These are phyloP conservation scores for Gillenia trifoliata DNA, from an alignment of 306 rosid genomes.

Conservation along the genomic window DNA sequence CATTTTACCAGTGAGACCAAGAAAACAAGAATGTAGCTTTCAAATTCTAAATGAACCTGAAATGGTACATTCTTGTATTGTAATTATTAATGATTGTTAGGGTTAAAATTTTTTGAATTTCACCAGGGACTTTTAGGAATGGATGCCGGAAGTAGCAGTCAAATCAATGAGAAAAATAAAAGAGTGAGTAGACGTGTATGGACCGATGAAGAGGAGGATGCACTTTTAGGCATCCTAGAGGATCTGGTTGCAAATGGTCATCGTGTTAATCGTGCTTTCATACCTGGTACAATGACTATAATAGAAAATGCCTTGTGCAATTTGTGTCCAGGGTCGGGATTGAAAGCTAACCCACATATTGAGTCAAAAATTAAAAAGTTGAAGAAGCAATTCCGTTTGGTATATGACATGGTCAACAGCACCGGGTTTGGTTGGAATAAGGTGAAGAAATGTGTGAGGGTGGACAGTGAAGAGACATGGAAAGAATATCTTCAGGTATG, in stretches of 20 bases:
- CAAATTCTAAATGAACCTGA: neutral
- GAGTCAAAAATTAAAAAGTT: conserved; percentile 12
- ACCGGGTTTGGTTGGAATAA: conserved; percentile 8
- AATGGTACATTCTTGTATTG: neutral
- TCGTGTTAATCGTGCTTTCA: conserved; percentile 4
- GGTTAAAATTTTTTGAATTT: neutral
- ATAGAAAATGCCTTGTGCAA: conserved; percentile 3
- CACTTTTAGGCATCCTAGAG: conserved; percentile 6
- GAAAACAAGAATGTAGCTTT: neutral
- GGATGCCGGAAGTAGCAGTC: neutral
- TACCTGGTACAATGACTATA: neutral
- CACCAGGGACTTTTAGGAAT: neutral
- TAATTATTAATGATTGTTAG: neutral
- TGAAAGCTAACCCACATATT: conserved; percentile 6
- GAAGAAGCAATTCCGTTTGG: neutral
- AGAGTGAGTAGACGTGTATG: conserved; percentile 1
- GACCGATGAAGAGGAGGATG: conserved; percentile 3
- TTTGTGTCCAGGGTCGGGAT: neutral
- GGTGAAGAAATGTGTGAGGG: conserved; percentile 7
- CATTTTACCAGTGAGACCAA: neutral
- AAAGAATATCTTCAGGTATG: conserved; percentile 11
- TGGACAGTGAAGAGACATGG: conserved; percentile 10
- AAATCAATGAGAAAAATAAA: neutral
- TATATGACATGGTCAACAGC: conserved; percentile 13
- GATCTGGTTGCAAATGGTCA: neutral